Conservation (phyloP, 2,329 filamentous ascomycete species). For the Diaporthe longicolla region DNA sequence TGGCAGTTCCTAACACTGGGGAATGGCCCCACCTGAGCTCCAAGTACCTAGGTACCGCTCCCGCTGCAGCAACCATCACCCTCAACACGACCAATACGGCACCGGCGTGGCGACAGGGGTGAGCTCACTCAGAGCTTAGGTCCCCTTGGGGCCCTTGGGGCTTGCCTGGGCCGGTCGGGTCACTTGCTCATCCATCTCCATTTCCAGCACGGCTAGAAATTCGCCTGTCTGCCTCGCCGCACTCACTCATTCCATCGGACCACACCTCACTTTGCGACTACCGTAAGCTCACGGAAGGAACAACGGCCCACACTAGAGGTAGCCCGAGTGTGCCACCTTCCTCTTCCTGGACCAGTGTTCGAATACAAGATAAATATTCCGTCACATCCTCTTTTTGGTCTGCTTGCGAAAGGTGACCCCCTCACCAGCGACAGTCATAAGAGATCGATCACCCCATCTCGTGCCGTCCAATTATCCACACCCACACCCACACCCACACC, state of each 20-base stretch:
- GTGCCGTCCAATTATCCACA: conserved; percentile 19
- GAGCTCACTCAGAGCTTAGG: conserved; percentile 29
- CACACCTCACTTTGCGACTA: background rate
- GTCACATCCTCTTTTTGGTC: background rate
- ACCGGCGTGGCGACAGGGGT: background rate
- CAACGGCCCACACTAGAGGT: conserved; percentile 29
- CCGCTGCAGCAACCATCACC: conserved; percentile 4
- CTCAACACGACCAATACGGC: conserved; percentile 5
- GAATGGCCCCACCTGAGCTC: conserved; percentile 16
- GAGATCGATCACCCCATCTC: conserved; percentile 28
- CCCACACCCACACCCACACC: conserved; percentile 9
- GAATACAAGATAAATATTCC: conserved; percentile 30
- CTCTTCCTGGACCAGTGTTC: conserved; percentile 19
- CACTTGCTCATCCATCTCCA: conserved; percentile 29
- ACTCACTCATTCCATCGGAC: conserved; percentile 24
- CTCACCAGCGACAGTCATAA: background rate
- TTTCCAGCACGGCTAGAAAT: background rate
- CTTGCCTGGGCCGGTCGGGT: background rate
- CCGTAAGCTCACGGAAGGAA: conserved; percentile 14
- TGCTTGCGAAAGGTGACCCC: background rate
- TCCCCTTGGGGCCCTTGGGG: background rate
- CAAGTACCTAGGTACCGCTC: background rate
- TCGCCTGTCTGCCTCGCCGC: conserved; percentile 23
- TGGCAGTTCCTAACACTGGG: conserved; percentile 30
- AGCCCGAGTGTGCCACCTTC: conserved; percentile 23